phyloP scores from a whole-genome alignment of 352 stramenopile species.

The Phytopythium delawarense region DNA sequence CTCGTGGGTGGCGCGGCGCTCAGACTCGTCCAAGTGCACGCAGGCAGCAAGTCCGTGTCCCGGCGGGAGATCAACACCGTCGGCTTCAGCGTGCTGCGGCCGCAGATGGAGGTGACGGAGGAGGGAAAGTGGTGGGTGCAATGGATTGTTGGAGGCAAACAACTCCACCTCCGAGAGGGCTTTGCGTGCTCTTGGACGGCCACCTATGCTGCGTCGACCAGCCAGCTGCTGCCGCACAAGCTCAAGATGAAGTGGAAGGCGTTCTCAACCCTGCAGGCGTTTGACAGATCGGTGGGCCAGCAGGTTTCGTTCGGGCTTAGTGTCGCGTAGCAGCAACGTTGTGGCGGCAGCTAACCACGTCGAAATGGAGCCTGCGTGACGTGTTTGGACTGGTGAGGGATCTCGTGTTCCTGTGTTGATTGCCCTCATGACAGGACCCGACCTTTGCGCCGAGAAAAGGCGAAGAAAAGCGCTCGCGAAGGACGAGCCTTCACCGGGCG shows the following conservation, averaged over 20 bases:
- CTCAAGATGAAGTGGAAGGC: not conserved
- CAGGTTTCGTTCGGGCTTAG: not conserved
- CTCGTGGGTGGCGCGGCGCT: not conserved
- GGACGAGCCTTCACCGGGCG: too few species aligned
- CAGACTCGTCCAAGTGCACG: not conserved
- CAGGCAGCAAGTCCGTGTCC: not conserved
- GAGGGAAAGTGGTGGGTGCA: not conserved
- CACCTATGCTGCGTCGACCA: not conserved
- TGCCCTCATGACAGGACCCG: not conserved
- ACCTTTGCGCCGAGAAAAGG: not conserved
- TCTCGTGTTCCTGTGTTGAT: not conserved
- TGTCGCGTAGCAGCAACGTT: not conserved
- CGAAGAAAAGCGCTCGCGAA: not conserved
- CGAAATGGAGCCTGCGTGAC: not conserved
- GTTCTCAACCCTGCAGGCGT: not conserved
- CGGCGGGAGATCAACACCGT: not conserved
- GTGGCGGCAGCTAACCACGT: too few species aligned
- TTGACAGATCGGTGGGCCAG: not conserved
- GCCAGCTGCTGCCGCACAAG: not conserved
- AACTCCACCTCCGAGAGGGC: not conserved
- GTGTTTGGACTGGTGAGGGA: not conserved
- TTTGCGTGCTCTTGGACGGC: not conserved
- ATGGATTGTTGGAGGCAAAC: not conserved
- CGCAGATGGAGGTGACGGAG: not conserved
- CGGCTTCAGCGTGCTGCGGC: not conserved